These are phyloP conservation scores for Sclerotinia trifoliorum DNA, from an alignment of 2,329 filamentous ascomycete species.

Conservation along the genomic window DNA sequence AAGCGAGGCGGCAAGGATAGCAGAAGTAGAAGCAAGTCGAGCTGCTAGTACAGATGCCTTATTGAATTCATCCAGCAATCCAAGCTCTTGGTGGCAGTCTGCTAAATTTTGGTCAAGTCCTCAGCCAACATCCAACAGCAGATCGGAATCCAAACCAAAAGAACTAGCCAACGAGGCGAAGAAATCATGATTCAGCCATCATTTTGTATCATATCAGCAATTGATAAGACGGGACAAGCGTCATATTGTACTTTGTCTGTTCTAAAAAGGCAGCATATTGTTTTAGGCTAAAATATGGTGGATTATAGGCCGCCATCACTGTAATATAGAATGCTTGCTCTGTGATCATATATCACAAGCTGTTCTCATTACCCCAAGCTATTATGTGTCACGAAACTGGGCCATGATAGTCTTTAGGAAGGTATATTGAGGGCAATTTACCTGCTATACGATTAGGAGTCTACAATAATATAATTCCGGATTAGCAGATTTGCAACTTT, in stretches of 20 bases:
- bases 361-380: neutral
- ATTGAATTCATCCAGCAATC: constrained; percentile 25
- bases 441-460: too few species aligned
- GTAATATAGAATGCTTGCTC: constrained; percentile 2
- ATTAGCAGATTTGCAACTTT: too few species aligned
- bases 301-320: neutral
- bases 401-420: neutral
- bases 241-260: neutral
- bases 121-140: neutral
- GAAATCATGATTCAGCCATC: neutral
- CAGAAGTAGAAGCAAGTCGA: constrained; percentile 32
- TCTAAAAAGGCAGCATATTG: neutral
- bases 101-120: constrained; percentile 27
- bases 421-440: neutral
- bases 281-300: neutral
- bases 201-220: neutral
- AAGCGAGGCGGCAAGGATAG: constrained; percentile 24
- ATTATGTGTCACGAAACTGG: neutral
- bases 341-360: neutral
- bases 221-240: neutral
- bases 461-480: too few species aligned
- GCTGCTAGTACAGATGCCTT: constrained; percentile 27
- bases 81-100: constrained; percentile 34
- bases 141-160: neutral
- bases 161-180: neutral